Evolutionary conservation across 179 eudicot species (phyloP).

Genomic region (Silene noctiflora): DNA sequence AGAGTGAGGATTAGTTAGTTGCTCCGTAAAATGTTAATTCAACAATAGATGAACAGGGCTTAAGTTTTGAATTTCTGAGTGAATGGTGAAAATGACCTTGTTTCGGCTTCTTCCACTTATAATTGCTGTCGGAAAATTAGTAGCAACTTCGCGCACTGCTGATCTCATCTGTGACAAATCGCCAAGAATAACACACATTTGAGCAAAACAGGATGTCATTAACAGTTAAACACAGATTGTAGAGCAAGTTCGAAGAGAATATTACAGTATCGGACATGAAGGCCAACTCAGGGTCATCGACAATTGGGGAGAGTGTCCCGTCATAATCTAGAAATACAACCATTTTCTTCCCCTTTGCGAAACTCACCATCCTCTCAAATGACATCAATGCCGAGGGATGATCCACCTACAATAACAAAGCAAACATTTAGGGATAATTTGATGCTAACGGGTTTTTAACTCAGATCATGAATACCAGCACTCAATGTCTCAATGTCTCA

Average conservation of each 20-base stretch:
- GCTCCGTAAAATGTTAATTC: background rate
- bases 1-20: background rate
- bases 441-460: no score
- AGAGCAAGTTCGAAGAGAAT: background rate
- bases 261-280: slow-evolving; percentile 81
- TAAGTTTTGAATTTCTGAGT: background rate
- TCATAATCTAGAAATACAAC: slow-evolving; percentile 79
- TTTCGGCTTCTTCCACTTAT: slow-evolving; percentile 85
- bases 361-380: slow-evolving; percentile 46
- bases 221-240: background rate
- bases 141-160: slow-evolving; percentile 72
- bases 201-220: background rate
- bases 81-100: slow-evolving; percentile 42
- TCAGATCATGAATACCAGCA: no score
- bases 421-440: background rate
- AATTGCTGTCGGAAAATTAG: slow-evolving; percentile 72
- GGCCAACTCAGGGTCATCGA: slow-evolving; percentile 71
- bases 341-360: slow-evolving; percentile 49
- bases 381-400: slow-evolving; percentile 70
- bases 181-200: background rate
- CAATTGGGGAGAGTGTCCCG: slow-evolving; percentile 89
- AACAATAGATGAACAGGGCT: background rate
- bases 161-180: slow-evolving; percentile 63
- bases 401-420: slow-evolving; percentile 37
- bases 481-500: no score